Evolutionary conservation across 108 stramenopile genomes (phyloP).

Genomic region (Cyclotella kingstonii): DNA sequence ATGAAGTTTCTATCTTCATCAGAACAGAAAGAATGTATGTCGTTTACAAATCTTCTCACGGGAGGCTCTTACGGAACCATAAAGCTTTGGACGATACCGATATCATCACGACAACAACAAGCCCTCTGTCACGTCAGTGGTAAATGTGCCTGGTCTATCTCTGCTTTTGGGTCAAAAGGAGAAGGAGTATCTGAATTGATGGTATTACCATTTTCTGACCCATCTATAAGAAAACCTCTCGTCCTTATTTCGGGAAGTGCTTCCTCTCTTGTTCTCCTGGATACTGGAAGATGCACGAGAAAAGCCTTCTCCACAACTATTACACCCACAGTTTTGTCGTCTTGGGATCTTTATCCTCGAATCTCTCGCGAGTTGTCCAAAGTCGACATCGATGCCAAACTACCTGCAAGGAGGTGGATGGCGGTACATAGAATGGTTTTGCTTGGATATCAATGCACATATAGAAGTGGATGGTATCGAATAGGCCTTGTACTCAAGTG

Average conservation of each 20-base stretch:
- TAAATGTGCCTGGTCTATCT: constrained; percentile 41
- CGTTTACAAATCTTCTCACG: constrained; percentile 19
- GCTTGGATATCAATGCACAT: constrained; percentile 8
- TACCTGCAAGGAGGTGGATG: constrained; percentile 40
- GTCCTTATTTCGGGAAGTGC: constrained; percentile 32
- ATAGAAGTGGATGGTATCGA: constrained; percentile 8
- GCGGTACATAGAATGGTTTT: constrained; percentile 22
- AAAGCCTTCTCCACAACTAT: constrained; percentile 44
- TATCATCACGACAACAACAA: constrained; percentile 6
- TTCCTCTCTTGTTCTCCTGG: constrained; percentile 30
- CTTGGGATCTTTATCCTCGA: constrained; percentile 27
- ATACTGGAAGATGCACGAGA: constrained; percentile 36
- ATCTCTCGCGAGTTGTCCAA: constrained; percentile 27
- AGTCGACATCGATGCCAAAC: constrained; percentile 13
- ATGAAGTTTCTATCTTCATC: constrained; percentile 7
- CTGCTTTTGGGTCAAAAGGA: constrained; percentile 16
- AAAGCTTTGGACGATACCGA: constrained; percentile 35
- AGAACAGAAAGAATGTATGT: not conserved
- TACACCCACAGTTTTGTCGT: constrained; percentile 32
- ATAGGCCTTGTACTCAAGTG: constrained; percentile 32
- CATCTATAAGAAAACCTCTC: constrained; percentile 11
- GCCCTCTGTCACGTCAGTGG: constrained; percentile 10
- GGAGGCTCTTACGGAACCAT: constrained; percentile 38
- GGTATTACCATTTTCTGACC: constrained; percentile 5
- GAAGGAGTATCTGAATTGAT: constrained; percentile 38